Conservation (phyloP, 441 rosid species). For the Arabidopsis hybrid region DNA sequence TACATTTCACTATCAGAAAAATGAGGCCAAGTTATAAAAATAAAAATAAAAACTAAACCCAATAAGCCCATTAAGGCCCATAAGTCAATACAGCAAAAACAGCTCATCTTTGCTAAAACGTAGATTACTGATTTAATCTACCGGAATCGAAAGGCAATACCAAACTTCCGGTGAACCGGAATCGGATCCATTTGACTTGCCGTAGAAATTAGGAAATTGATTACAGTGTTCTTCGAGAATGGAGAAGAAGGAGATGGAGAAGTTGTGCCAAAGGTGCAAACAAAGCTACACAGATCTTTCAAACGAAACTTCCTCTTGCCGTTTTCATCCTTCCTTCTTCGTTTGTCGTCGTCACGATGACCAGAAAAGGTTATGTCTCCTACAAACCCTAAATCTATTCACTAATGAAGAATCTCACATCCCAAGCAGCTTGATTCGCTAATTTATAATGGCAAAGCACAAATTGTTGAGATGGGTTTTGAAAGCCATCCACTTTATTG, state of each 20-base stretch:
- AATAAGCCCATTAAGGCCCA: too few species aligned
- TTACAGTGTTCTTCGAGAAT: not conserved
- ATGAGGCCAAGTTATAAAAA: too few species aligned
- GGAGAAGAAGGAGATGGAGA: constrained; percentile 50
- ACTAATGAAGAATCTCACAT: not conserved
- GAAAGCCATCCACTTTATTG: not conserved
- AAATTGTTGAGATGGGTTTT: not conserved
- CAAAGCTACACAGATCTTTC: constrained; percentile 55
- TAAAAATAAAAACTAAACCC: too few species aligned
- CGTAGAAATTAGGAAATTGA: not conserved
- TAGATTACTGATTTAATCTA: not conserved
- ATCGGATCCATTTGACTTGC: not conserved
- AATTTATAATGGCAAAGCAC: not conserved
- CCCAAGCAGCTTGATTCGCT: not conserved
- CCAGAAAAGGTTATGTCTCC: constrained; percentile 58
- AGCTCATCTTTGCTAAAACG: not conserved
- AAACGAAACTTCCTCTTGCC: constrained; percentile 73
- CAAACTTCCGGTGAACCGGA: not conserved
- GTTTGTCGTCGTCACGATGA: constrained; percentile 99
- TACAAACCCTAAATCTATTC: not conserved
- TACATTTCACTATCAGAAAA: too few species aligned
- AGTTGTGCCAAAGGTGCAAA: constrained; percentile 76
- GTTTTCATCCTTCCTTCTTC: constrained; percentile 87
- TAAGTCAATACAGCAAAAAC: too few species aligned
- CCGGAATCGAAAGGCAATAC: not conserved